Evolutionary conservation across 805 yeast genomes (phyloP).

Genomic region (Wickerhamiella sorbophila): DNA sequence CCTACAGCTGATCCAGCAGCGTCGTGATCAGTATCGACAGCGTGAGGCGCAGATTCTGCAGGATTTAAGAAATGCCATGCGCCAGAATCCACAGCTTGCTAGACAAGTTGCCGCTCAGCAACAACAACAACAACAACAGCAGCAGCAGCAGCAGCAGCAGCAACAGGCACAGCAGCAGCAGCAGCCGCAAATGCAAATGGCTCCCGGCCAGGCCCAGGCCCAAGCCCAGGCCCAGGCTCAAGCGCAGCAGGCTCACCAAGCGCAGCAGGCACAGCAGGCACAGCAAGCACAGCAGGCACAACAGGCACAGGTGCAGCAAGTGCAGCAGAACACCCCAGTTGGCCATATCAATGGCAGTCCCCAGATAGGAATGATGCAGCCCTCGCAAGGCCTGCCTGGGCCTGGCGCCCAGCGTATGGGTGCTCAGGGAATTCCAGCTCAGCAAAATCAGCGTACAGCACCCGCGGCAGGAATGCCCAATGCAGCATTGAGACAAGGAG

Average conservation of each 20-base stretch:
- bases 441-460: neutral
- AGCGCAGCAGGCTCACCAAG: slow-evolving; percentile 14
- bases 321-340: slow-evolving; percentile 10
- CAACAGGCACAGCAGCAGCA: slow-evolving; percentile 3
- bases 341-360: slow-evolving; percentile 6
- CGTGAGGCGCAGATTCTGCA: slow-evolving; percentile 15
- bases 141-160: slow-evolving; percentile 8
- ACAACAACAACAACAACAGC: slow-evolving; percentile 10
- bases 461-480: neutral
- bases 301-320: slow-evolving; percentile 7
- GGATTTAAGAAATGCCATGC: slow-evolving; percentile 11
- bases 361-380: neutral
- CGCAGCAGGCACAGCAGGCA: neutral
- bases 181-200: slow-evolving; percentile 6
- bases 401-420: neutral
- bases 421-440: neutral
- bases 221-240: slow-evolving; percentile 4
- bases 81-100: neutral
- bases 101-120: slow-evolving; percentile 1
- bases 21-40: slow-evolving; percentile 12
- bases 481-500: neutral
- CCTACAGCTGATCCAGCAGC: slow-evolving; percentile 8
- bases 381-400: neutral
- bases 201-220: slow-evolving; percentile 1
- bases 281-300: slow-evolving; percentile 5